Evolutionary conservation across 2,329 filamentous ascomycete genomes (phyloP).

Genomic region (Fusarium chuoi): DNA sequence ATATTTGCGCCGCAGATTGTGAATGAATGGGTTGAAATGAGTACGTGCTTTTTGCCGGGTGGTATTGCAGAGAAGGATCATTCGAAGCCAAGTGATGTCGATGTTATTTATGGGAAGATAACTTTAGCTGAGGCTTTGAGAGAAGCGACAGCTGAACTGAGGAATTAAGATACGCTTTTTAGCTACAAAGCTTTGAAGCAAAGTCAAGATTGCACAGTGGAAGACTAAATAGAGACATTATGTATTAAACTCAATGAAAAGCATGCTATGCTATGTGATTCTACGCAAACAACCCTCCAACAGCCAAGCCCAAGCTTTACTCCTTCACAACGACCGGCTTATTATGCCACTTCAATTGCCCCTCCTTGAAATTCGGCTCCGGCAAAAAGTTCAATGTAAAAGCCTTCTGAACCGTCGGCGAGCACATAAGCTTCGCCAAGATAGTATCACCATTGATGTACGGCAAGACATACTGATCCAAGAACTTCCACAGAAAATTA

Average conservation of each 20-base stretch:
- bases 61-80: conserved; percentile 38
- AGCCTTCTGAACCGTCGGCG: conserved; percentile 18
- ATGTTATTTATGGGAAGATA: conserved; percentile 39
- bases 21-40: conserved; percentile 47
- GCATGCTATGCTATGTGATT: background rate
- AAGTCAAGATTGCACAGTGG: rapidly evolving
- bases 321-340: conserved; percentile 1
- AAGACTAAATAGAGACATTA: background rate
- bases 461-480: conserved; percentile 25
- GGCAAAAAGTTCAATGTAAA: conserved; percentile 26
- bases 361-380: conserved; percentile 21
- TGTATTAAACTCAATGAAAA: background rate
- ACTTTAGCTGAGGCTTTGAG: conserved; percentile 30
- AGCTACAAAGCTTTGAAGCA: rapidly evolving
- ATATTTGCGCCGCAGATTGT: conserved; percentile 41
- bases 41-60: conserved; percentile 43
- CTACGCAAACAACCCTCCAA: background rate
- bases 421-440: conserved; percentile 27
- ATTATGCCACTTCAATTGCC: conserved; percentile 22
- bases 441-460: conserved; percentile 26
- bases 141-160: background rate
- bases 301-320: rapidly evolving
- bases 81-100: conserved; percentile 4
- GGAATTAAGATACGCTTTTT: background rate
- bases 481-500: conserved; percentile 13